These are phyloP conservation scores for Mycena rosella DNA, from an alignment of 768 basidiomycete species.

Conservation along the genomic window DNA sequence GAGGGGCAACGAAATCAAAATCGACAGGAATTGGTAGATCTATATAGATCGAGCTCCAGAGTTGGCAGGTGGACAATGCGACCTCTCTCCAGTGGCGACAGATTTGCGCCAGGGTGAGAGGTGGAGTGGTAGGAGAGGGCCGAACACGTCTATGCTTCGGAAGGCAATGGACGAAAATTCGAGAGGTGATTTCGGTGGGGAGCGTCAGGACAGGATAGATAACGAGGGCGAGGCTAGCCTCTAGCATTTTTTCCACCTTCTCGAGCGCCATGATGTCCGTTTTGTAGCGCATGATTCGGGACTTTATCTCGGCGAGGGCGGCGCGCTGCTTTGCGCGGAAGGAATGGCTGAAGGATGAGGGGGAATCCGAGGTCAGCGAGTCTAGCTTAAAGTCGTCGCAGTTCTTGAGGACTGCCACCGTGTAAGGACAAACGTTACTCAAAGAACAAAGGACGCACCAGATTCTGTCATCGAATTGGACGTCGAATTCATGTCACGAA, in stretches of 20 bases:
- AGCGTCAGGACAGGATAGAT: not conserved
- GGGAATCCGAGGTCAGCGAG: too few relatives aligned
- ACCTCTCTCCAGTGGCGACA: conserved; percentile 15
- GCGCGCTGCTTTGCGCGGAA: conserved; percentile 1
- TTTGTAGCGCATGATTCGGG: not conserved
- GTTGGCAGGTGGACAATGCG: not conserved
- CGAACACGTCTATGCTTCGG: conserved; percentile 1
- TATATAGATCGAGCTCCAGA: conserved; percentile 13
- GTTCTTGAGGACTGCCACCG: too few relatives aligned
- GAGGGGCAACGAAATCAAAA: too few relatives aligned
- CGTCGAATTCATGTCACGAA: too few relatives aligned
- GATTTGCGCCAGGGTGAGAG: conserved; percentile 10
- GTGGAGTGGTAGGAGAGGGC: not conserved
- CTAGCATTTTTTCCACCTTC: not conserved
- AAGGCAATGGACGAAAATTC: conserved; percentile 10
- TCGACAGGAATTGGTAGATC: too few relatives aligned
- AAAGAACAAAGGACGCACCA: too few relatives aligned
- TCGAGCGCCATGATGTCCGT: not conserved
- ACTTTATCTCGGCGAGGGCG: not conserved
- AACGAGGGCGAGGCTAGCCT: not conserved
- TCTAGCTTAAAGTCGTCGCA: too few relatives aligned
- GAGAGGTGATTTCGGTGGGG: not conserved
- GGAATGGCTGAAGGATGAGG: too few relatives aligned
- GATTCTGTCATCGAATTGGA: too few relatives aligned
- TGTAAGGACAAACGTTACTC: too few relatives aligned